Evolutionary conservation across 1,284 basidiomycete species (phyloP).

Genomic region (Papiliotrema laurentii): DNA sequence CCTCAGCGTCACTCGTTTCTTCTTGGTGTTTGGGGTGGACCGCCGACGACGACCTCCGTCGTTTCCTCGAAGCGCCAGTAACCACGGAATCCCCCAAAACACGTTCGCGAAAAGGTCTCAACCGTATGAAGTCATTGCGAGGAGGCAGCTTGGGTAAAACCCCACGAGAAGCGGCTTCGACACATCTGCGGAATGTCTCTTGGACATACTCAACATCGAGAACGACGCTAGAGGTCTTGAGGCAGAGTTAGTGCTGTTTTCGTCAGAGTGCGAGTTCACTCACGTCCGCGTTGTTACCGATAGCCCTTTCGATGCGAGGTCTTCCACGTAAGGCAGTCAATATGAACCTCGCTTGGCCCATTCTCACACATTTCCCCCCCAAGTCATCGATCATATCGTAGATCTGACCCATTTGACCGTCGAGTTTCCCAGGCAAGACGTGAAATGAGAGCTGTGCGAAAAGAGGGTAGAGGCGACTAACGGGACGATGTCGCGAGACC

Average conservation of each 20-base stretch:
- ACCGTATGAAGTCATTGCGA: neutral
- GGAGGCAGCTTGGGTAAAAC: constrained; percentile 8
- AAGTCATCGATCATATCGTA: constrained; percentile 37
- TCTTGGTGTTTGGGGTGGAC: no score
- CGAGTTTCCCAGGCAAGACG: constrained; percentile 42
- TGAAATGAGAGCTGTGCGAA: constrained; percentile 39
- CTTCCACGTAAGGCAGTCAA: constrained; percentile 39
- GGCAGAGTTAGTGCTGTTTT: neutral
- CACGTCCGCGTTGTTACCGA: constrained; percentile 27
- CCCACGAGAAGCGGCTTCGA: constrained; percentile 12
- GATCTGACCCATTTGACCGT: constrained; percentile 46
- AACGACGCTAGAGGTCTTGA: neutral
- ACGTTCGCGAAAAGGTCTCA: neutral
- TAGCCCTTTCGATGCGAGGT: constrained; percentile 28
- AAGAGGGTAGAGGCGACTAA: constrained; percentile 23
- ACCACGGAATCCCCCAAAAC: no score
- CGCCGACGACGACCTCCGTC: neutral
- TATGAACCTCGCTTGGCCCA: constrained; percentile 24
- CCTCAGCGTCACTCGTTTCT: constrained; percentile 5
- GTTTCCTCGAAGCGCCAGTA: neutral
- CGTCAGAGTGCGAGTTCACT: constrained; percentile 2
- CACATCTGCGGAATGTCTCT: constrained; percentile 22
- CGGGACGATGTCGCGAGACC: constrained; percentile 3
- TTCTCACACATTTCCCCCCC: constrained; percentile 30
- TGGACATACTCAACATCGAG: constrained; percentile 13